Conservation (phyloP, 228 moss, liverwort and hornwort genomes). For the Sphagnum magellanicum region DNA sequence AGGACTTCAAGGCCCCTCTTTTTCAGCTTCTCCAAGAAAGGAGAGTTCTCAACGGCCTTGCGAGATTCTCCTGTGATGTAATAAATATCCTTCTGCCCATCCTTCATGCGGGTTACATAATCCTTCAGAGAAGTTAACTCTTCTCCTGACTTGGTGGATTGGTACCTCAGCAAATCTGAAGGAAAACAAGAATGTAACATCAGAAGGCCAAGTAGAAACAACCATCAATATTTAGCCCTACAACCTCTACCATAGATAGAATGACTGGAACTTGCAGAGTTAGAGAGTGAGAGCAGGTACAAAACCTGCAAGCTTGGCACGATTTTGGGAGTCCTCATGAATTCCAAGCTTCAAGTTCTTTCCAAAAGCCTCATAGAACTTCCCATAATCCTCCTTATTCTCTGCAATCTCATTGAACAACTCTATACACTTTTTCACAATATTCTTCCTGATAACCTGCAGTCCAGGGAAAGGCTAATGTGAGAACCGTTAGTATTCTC, state of each 20-base stretch:
- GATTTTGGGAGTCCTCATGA: conserved; percentile 71
- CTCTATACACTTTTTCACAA: conserved; percentile 76
- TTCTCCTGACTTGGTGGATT: conserved; percentile 64
- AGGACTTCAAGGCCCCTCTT: conserved; percentile 62
- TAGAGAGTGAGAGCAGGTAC: too few relatives aligned
- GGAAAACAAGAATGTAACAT: too few relatives aligned
- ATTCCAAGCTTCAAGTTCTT: conserved; percentile 76
- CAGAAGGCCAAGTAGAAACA: too few relatives aligned
- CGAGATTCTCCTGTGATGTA: conserved; percentile 71
- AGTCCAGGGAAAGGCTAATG: not conserved
- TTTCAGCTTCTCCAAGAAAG: conserved; percentile 66
- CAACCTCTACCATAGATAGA: too few relatives aligned
- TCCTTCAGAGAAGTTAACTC: conserved; percentile 72
- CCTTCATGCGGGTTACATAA: conserved; percentile 77
- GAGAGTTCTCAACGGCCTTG: conserved; percentile 77
- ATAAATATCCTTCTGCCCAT: conserved; percentile 60
- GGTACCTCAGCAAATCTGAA: conserved; percentile 43
- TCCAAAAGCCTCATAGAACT: conserved; percentile 65
- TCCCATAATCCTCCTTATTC: conserved; percentile 71
- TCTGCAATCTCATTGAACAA: conserved; percentile 66
- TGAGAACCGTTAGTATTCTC: too few relatives aligned
- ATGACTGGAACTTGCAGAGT: too few relatives aligned
- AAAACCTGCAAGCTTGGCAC: conserved; percentile 37
- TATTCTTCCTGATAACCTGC: conserved; percentile 58
- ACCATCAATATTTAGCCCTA: too few relatives aligned